A percentile compares a stretch with the other conserved stretches of the same genome.
These are phyloP conservation scores for Pyrrhoderma noxium DNA, from an alignment of 1,284 basidiomycete species.

Conservation along the genomic window DNA sequence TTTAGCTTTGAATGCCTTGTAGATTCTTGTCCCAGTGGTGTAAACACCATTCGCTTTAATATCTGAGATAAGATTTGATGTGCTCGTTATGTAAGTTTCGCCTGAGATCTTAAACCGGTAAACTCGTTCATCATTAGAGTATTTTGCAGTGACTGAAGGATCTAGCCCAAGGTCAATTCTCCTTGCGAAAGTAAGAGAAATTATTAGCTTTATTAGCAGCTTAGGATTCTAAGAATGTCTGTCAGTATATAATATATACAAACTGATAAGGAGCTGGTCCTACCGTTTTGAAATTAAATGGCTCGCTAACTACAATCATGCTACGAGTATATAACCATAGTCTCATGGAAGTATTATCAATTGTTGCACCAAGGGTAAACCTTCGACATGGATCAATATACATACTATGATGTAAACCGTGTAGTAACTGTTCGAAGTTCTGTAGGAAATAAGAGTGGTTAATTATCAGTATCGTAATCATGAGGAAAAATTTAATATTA, in stretches of 20 bases:
- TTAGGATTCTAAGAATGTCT: background rate
- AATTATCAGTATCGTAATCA: constrained; percentile 11
- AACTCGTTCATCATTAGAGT: background rate
- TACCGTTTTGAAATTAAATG: constrained; percentile 9
- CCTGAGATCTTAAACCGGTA: background rate
- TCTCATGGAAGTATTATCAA: constrained; percentile 14
- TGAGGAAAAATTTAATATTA: constrained; percentile 2
- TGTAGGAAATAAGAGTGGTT: no score
- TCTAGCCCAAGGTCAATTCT: background rate
- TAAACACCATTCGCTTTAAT: background rate
- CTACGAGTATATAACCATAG: constrained; percentile 11
- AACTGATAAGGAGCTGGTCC: background rate
- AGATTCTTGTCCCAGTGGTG: constrained; percentile 1
- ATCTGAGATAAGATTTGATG: constrained; percentile 3
- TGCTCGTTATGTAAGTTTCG: background rate
- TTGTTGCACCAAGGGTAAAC: constrained; percentile 16
- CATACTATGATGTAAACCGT: constrained; percentile 17
- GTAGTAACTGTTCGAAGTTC: constrained; percentile 16
- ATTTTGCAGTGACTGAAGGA: background rate
- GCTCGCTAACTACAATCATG: background rate
- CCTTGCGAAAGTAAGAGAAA: background rate
- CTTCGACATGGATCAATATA: constrained; percentile 18
- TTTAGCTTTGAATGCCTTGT: background rate
- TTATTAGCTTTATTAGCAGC: background rate
- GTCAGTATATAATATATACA: background rate